Evolutionary conservation across 1,284 basidiomycete species (phyloP), one percentile per base, ranked within the genome.

Genomic region (Ustilago nuda): DNA sequence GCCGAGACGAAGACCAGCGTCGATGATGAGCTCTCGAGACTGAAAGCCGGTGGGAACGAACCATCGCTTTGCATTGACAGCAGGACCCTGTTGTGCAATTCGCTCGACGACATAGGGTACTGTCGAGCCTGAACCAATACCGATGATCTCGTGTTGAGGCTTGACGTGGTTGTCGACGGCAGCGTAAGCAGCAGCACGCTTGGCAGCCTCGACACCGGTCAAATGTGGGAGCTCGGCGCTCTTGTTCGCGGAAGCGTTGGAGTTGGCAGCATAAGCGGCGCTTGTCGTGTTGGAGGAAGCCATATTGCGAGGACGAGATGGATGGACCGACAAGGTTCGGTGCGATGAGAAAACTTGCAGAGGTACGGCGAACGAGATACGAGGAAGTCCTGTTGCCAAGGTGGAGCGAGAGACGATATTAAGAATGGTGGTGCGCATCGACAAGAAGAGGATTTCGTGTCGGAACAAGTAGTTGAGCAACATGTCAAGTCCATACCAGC

Each of bases 61-160:
- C 82, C 82, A 86, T 30, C 87, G 83, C 54, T 82, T 89, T 80
- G 89, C 89, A 88, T 99, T 99, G 39, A 90, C 88, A 54, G 90
- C 89, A 15, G 86, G 77, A 12, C 94, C 95, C 86, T 98, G 95
- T 74, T 92, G 90, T 8, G 94, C 89, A 69, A 99, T 96, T 46
- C 95, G 90, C 82, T 99, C 95, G 41, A 99, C 95, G 61, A 98
- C 95, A 85, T 97, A 99, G 1, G 95, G 95, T 0, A 99, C 96
- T 0, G 97, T 99, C 1, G 95, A 97, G 36, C 96, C 81, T 0
- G 80, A 84, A 12, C 85, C 85, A 39, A 86, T 86, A 51, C 66
- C 56, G 87, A 91, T 79, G 80, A 94, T 94, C 88, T 91, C 92
- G 87, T 98, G 92, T 78, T 94, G 89, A 15, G 92, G 90, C 61